phyloP scores from a whole-genome alignment of 2,329 filamentous ascomycete genomes.

The Chrysoporthe puriensis region DNA sequence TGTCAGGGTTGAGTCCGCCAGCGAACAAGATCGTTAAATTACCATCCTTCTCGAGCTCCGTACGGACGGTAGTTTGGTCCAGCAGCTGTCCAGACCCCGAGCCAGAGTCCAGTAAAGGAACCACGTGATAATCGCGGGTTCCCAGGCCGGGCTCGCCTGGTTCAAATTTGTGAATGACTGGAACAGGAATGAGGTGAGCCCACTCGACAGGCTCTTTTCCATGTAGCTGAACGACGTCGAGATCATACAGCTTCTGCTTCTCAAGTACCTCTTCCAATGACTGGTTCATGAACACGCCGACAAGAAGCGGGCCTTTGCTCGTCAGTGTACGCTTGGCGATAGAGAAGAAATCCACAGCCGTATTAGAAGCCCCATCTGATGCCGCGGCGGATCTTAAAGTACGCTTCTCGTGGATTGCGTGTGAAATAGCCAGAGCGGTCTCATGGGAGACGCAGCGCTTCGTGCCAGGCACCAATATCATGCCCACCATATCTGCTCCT shows the following conservation, averaged over 20 bases:
- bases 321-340: conserved; percentile 42
- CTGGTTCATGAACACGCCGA: conserved; percentile 94
- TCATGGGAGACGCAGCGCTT: conserved; percentile 81
- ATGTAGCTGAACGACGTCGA: conserved; percentile 93
- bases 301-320: conserved; percentile 71
- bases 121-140: conserved; percentile 76
- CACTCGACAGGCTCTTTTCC: conserved; percentile 92
- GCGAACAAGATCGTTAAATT: conserved; percentile 80
- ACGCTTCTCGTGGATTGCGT: conserved; percentile 64
- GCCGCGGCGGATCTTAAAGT: conserved; percentile 16
- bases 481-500: conserved; percentile 89
- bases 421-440: conserved; percentile 78
- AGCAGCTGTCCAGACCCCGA: conserved; percentile 80
- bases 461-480: conserved; percentile 83
- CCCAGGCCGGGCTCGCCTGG: conserved; percentile 75
- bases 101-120: conserved; percentile 86
- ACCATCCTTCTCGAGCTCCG: conserved; percentile 66
- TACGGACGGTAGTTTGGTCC: conserved; percentile 70
- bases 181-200: conserved; percentile 86
- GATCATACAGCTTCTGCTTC: conserved; percentile 72
- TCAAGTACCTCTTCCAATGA: conserved; percentile 80
- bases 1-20: conserved; percentile 80
- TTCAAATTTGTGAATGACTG: conserved; percentile 85
- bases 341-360: conserved; percentile 70
- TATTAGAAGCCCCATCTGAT: conserved; percentile 34